These are phyloP conservation scores for Apiotrichum brassicae DNA, from an alignment of 1,284 basidiomycete genomes.

Conservation along the genomic window DNA sequence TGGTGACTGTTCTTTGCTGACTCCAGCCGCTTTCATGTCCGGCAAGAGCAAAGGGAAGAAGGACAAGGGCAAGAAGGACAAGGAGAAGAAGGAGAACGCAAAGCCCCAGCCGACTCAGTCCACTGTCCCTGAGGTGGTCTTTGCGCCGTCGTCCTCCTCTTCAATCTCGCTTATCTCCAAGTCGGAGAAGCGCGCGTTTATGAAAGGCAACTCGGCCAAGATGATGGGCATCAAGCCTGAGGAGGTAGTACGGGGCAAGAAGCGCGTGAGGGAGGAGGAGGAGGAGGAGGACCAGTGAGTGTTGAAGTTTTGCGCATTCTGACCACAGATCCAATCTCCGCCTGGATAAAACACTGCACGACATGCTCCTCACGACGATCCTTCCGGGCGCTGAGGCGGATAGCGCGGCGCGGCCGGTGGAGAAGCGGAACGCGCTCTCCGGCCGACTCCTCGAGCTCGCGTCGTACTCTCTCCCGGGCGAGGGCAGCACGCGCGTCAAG, in stretches of 20 bases:
- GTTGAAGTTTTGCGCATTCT: background rate
- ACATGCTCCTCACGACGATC: conserved; percentile 43
- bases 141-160: conserved; percentile 18
- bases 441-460: conserved; percentile 43
- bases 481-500: conserved; percentile 24
- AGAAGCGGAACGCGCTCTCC: conserved; percentile 41
- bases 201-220: conserved; percentile 43
- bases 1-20: background rate
- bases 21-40: conserved; percentile 1
- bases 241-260: conserved; percentile 15
- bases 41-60: conserved; percentile 2
- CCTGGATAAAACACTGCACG: conserved; percentile 46
- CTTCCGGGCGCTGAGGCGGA: conserved; percentile 28
- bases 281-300: conserved; percentile 38
- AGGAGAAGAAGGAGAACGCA: background rate
- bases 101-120: background rate
- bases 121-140: conserved; percentile 40
- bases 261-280: conserved; percentile 17
- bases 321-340: conserved; percentile 30
- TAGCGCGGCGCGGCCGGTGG: conserved; percentile 33
- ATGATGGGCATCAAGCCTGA: conserved; percentile 39
- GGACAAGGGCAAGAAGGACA: background rate
- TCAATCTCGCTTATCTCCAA: conserved; percentile 21
- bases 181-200: conserved; percentile 40
- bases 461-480: conserved; percentile 32